Conservation (phyloP, 306 rosid species). For the Betula pendula region DNA sequence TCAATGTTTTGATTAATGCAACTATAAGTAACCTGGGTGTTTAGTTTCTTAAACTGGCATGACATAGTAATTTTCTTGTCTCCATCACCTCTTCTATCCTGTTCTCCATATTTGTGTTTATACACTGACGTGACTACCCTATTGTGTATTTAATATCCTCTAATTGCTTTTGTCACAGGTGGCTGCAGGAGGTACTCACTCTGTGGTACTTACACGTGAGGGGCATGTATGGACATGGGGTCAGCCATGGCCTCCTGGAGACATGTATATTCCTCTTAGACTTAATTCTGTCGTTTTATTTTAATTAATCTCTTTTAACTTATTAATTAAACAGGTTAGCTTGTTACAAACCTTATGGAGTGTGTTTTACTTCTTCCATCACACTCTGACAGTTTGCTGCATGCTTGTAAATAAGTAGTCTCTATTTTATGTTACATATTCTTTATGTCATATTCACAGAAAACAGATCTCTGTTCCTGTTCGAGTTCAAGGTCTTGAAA, state of each 20-base stretch:
- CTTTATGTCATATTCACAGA: conserved; percentile 41
- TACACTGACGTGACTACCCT: conserved; percentile 5
- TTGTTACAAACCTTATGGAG: neutral
- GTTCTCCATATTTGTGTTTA: neutral
- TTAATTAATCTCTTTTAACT: conserved; percentile 2
- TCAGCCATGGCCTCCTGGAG: conserved; percentile 99
- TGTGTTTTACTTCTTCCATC: neutral
- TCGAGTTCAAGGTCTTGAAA: conserved; percentile 95
- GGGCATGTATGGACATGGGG: conserved; percentile 99
- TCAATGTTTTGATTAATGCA: neutral
- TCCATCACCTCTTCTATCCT: conserved; percentile 5
- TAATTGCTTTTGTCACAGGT: conserved; percentile 52
- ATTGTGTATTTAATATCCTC: conserved; percentile 6
- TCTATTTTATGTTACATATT: conserved; percentile 8
- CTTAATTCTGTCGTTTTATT: conserved; percentile 17
- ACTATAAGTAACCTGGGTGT: neutral
- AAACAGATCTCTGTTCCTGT: conserved; percentile 93
- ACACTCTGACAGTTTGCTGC: conserved; percentile 6
- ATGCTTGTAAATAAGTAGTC: conserved; percentile 19
- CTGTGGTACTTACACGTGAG: conserved; percentile 91
- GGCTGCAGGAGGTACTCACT: conserved; percentile 99
- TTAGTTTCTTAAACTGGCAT: neutral
- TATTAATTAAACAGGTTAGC: neutral
- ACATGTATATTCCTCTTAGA: conserved; percentile 58
- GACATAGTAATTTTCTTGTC: neutral